Base-by-base conservation (phyloP, 1,284 basidiomycete species). In the Fomitopsis palustris region DNA sequence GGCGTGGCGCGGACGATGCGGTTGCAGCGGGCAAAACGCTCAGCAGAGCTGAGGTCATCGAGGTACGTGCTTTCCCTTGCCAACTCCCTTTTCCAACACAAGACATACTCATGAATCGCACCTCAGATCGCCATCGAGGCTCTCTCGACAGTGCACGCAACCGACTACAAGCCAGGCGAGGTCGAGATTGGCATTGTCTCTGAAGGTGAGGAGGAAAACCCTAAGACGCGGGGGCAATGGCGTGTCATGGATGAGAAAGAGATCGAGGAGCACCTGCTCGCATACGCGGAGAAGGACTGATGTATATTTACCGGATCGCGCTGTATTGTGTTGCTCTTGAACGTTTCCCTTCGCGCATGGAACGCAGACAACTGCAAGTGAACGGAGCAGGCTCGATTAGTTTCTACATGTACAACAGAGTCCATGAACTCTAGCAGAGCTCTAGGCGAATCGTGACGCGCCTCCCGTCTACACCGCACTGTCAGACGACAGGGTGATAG, bases 261-360 rank as follows among this genome's bases (percentile, higher is more conserved):
- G 77, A 87, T 95, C 54, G 93, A 95, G 73, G 80, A 86, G 69
- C 88, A 95, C 77, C 75, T 97, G 74, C 78, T 95, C 58, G 89
- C 93, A 61, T 95, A 96, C 62, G 94, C 93, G 41, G 95, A 98
- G 84, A 96, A 93, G 79, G 95, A 97, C 75, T 96, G 65, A 77
- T 58, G 35, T 59, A 49, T 33, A 57, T 37, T 31, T 42, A 53
- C 54, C 14, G 37, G 41, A 37, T n/a, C 10, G 41, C 21, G 31
- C 37, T 37, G 8, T 37, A 8, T 56, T 56, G 21, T 27, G 25
- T 21, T 49, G 43, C 29, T 35, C 27, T 47, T 29, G 41, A 56
- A 29, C 10, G 38, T 54, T 54, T 43, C 42, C 8, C 53, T 14
- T 29, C 31, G 41, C 19, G 31, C 12, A 27, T 47, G 4, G 25